Percentiles rank a stretch among this genome's conserved stretches.
Evolutionary conservation across 2,329 filamentous ascomycete genomes (phyloP).

Genomic region (Curvularia sp.): DNA sequence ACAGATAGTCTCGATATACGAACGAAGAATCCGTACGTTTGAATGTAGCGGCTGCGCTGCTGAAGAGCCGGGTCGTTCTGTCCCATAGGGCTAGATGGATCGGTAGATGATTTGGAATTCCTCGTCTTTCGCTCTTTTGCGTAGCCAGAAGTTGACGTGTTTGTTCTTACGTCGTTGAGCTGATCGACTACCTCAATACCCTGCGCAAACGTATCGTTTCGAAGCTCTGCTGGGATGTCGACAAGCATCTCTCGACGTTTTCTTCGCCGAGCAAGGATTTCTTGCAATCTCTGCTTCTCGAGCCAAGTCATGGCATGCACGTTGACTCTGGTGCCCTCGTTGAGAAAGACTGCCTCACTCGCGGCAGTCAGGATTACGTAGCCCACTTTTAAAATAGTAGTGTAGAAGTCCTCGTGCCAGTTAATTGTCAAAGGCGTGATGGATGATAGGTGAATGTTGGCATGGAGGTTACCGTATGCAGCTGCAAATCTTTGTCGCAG

Average conservation of each 20-base stretch:
- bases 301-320: slow-evolving; percentile 85
- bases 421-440: slow-evolving; percentile 72
- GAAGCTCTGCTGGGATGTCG: slow-evolving; percentile 53
- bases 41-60: slow-evolving; percentile 79
- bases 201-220: slow-evolving; percentile 50
- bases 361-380: slow-evolving; percentile 91
- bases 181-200: slow-evolving; percentile 44
- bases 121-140: slow-evolving; percentile 72
- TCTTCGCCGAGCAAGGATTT: slow-evolving; percentile 66
- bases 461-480: slow-evolving; percentile 90
- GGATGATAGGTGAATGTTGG: slow-evolving; percentile 80
- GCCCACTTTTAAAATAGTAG: slow-evolving; percentile 81
- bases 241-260: slow-evolving; percentile 48
- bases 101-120: slow-evolving; percentile 32
- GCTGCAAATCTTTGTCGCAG: slow-evolving; percentile 67
- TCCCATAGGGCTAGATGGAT: slow-evolving; percentile 36
- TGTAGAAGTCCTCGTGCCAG: slow-evolving; percentile 95
- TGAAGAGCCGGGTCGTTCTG: slow-evolving; percentile 72
- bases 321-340: slow-evolving; percentile 80
- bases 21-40: slow-evolving; percentile 76
- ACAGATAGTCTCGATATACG: slow-evolving; percentile 73
- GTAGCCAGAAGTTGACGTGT: slow-evolving; percentile 59
- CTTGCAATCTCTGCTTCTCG: slow-evolving; percentile 82
- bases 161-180: slow-evolving; percentile 45
- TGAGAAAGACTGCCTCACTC: slow-evolving; percentile 93